These are phyloP conservation scores for Beauveria bassiana DNA, from an alignment of 2,329 filamentous ascomycete species.

Conservation along the genomic window DNA sequence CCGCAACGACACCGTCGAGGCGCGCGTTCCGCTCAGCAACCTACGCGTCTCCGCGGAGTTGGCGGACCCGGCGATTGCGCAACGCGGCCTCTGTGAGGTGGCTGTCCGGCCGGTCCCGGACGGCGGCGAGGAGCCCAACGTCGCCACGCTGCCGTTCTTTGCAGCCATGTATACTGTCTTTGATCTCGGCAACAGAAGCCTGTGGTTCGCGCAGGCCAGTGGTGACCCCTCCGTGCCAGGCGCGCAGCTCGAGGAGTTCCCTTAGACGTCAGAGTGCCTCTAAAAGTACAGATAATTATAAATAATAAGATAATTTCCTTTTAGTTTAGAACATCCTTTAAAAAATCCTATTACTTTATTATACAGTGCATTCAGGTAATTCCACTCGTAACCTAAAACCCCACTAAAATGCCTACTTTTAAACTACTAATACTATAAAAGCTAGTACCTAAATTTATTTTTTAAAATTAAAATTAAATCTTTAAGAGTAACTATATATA, in stretches of 20 bases:
- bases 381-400: no score
- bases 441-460: no score
- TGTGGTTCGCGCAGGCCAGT: background rate
- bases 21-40: background rate
- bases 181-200: background rate
- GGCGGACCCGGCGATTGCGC: background rate
- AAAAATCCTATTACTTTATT: no score
- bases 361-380: no score
- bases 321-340: no score
- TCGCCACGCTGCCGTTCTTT: background rate
- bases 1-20: background rate
- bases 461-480: no score
- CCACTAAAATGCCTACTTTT: no score
- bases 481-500: no score
- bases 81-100: background rate
- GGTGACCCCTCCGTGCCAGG: background rate
- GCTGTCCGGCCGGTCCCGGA: background rate
- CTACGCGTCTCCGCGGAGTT: background rate
- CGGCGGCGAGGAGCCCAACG: background rate
- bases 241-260: background rate
- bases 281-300: no score
- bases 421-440: no score
- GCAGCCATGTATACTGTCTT: slow-evolving; percentile 2
- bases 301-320: no score
- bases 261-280: no score